Base-by-base conservation (phyloP, 2,329 filamentous ascomycete genomes). In the Massarina eburnea region DNA sequence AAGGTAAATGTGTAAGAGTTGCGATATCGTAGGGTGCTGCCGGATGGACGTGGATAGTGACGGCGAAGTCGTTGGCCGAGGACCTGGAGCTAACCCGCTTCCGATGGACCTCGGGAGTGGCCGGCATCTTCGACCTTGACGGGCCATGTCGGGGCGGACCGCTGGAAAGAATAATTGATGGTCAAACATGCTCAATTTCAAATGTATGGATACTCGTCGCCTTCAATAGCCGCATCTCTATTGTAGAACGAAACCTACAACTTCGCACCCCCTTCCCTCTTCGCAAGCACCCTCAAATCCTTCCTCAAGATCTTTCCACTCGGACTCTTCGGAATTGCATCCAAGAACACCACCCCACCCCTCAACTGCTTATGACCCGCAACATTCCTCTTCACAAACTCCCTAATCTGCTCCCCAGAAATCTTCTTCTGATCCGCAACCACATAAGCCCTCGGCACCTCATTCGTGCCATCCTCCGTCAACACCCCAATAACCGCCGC, bases 401-500 rank as follows among this genome's bases (percentile, higher is more conserved):
- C 55, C 40, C 57, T 49, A 34, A 76, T 69, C 24, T 66, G 40
- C 39, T 61, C 40, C 4, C 36, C 66, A 24, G 27, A 59, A 37
- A 64, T 63, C 59, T 56, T 63, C 27, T 40, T 57, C 42, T 44
- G 39, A 43, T 61, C 64, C n/a, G 61, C 70, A n/a, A 75, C 72
- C 24, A 76, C 65, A 52, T 74, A 76, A 12, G 72, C 73, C 22
- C 72, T 47, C 1, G 73, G 73, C 4, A 72, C 62, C 49, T 75
- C 72, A 17, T 71, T 73, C 5, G 55, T 55, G 3, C 61, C 64
- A 22, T 67, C 64, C 5, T 67, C 61, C 3, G 61, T 63, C 20
- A 60, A 56, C 3, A 75, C 62, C 4, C 73, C 74, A 33, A 78
- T 74, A 18, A 79, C 76, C 8, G 73, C 73, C 1, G 72, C 74